phyloP scores from a whole-genome alignment of 495 filamentous ascomycete species.

The Hypoxylon lienhwacheense region DNA sequence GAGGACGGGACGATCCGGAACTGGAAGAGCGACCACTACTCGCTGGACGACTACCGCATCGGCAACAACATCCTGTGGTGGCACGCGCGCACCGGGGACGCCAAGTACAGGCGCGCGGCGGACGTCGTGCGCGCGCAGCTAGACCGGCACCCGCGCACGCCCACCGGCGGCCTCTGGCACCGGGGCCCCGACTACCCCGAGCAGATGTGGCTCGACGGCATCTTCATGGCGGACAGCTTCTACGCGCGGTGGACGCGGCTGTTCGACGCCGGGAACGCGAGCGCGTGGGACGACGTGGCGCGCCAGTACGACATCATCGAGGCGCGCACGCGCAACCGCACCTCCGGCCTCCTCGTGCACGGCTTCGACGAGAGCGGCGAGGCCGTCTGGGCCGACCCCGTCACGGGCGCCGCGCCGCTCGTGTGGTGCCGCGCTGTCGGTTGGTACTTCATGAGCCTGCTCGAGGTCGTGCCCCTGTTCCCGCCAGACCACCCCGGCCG shows the following conservation, averaged over 20 bases:
- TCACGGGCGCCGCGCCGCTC: conserved; percentile 57
- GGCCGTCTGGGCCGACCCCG: conserved; percentile 58
- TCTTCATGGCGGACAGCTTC: conserved; percentile 58
- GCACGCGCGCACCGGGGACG: conserved; percentile 40
- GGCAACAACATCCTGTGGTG: conserved; percentile 53
- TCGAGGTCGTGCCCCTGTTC: conserved; percentile 57
- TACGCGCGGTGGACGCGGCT: conserved; percentile 49
- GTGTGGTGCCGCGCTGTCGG: conserved; percentile 62
- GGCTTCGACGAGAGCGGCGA: conserved; percentile 59
- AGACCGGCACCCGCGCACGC: conserved; percentile 51
- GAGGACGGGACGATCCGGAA: conserved; percentile 43
- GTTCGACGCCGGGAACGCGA: conserved; percentile 44
- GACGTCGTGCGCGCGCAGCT: conserved; percentile 52
- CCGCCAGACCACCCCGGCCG: conserved; percentile 40
- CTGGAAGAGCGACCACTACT: conserved; percentile 49
- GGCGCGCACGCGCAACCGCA: conserved; percentile 51
- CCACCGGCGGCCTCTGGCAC: conserved; percentile 58
- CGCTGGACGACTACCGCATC: conserved; percentile 54
- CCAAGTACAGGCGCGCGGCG: conserved; percentile 46
- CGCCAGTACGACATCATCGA: conserved; percentile 58
- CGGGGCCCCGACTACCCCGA: conserved; percentile 51
- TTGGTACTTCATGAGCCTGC: conserved; percentile 62
- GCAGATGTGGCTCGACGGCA: conserved; percentile 62
- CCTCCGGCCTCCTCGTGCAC: conserved; percentile 55
- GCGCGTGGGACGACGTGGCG: conserved; percentile 50